Evolutionary conservation across 2,329 filamentous ascomycete species (phyloP), one percentile per base, ranked within the genome.

Genomic region (Xylariaceae sp.): DNA sequence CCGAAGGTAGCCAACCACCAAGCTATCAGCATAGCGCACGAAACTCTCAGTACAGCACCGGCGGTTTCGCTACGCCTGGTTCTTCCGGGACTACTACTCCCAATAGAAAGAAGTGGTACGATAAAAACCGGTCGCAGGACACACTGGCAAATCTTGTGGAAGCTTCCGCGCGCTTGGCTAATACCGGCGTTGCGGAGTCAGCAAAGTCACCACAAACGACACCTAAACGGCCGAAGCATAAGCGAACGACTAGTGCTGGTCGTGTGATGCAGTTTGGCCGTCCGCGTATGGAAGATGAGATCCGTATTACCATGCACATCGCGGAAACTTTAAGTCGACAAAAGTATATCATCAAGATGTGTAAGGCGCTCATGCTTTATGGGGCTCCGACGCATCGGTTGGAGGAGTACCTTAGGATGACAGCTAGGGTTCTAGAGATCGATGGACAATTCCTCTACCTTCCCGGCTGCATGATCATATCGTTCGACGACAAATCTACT

Each of bases 391-490:
- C 89, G 0, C 90, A 96, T 67, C 83, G 90, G 9, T 71, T 96
- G 16, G 90, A 96, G 63, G 86, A 95, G 60, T 95, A 95, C 62
- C 83, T 96, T 79, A 83, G 78, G 48, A 94, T 91, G 86, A 89
- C 87, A 8, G 84, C 90, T 1, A 78, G 87, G n/a, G 87, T 93
- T 2, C 75, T 96, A 29, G 87, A 90, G 62, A 90, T 95, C 13
- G 86, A 95, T 50, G 85, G 85, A 4, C 89, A 95, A 55, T 95
- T 93, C 53, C 68, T 95, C 17, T 96, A 95, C 60, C 79, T 95
- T 22, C 89, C 90, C 0, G 87, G 87, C 0, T 94, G 87, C 57
- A 96, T 96, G 90, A 87, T 96, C 42, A 85, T 95, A 58, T 91
- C 88, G 4, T 95, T 96, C 57, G 89, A 87, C 56, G 87, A 91